A percentile compares a stretch with the other conserved stretches of the same genome.
Conservation (phyloP, 108 stramenopile genomes). For the Mediolabrus comicus region DNA sequence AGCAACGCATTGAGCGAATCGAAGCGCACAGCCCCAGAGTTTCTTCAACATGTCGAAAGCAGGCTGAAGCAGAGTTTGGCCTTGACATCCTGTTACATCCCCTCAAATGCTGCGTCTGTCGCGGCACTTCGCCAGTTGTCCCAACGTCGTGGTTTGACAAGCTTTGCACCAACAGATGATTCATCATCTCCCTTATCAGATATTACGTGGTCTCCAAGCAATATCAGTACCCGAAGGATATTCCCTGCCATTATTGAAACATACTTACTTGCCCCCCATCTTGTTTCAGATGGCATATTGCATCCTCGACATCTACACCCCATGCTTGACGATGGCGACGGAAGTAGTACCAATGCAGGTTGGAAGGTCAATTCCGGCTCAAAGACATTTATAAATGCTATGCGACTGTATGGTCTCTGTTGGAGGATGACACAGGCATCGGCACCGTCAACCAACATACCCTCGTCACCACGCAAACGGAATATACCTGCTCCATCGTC, state of each 20-base stretch:
- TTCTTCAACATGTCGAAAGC: constrained; percentile 35
- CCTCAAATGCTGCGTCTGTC: constrained; percentile 14
- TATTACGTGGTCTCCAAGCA: constrained; percentile 1
- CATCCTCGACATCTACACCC: constrained; percentile 36
- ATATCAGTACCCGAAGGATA: constrained; percentile 27
- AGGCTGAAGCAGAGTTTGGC: constrained; percentile 30
- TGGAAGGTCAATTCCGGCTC: constrained; percentile 5
- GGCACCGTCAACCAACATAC: background rate
- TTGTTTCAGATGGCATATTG: constrained; percentile 19
- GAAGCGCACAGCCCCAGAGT: constrained; percentile 25
- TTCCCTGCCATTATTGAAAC: constrained; percentile 41
- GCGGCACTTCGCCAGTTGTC: constrained; percentile 23
- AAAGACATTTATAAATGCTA: constrained; percentile 36
- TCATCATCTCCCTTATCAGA: background rate
- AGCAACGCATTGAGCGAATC: constrained; percentile 14
- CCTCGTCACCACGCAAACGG: background rate
- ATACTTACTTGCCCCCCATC: constrained; percentile 23
- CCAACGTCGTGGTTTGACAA: background rate
- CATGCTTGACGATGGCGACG: constrained; percentile 35
- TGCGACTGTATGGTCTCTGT: constrained; percentile 38
- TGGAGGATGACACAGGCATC: constrained; percentile 37
- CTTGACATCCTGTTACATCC: constrained; percentile 32
- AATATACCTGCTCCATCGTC: background rate
- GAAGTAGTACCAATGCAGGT: constrained; percentile 1
- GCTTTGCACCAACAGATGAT: background rate